Evolutionary conservation across 306 rosid genomes (phyloP).

Genomic region (Dicorynia guianensis): DNA sequence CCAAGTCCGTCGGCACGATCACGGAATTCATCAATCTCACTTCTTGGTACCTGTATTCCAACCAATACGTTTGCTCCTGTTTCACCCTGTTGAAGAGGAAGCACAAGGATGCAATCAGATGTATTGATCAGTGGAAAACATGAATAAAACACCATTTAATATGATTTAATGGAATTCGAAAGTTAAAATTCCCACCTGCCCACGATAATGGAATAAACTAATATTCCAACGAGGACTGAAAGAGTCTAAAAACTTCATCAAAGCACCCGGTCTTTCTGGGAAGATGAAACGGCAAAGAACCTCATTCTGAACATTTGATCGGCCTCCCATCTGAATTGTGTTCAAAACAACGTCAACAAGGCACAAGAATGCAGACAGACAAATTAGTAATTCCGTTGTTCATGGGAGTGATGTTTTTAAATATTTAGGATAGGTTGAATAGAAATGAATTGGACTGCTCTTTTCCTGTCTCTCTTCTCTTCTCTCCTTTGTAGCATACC

Average conservation of each 20-base stretch:
- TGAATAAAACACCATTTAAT: constrained; percentile 2
- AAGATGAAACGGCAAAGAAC: constrained; percentile 86
- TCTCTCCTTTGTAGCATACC: too few species aligned
- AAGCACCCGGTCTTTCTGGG: constrained; percentile 96
- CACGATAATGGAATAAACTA: constrained; percentile 87
- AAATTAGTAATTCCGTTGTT: constrained; percentile 7
- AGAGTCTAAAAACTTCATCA: constrained; percentile 83
- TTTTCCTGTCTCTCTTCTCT: too few species aligned
- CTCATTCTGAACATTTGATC: constrained; percentile 67
- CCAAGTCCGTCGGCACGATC: constrained; percentile 60
- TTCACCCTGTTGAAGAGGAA: constrained; percentile 68
- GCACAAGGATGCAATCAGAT: constrained; percentile 30
- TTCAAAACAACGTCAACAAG: constrained; percentile 40
- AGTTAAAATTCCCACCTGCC: constrained; percentile 56
- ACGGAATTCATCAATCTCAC: constrained; percentile 73
- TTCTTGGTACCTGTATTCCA: constrained; percentile 72
- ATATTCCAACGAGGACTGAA: constrained; percentile 98
- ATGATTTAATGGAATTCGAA: constrained; percentile 6
- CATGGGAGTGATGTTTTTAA: not conserved
- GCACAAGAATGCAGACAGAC: constrained; percentile 16
- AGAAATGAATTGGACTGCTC: too few species aligned
- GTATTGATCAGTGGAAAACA: constrained; percentile 21
- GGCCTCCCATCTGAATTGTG: constrained; percentile 82
- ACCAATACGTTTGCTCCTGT: constrained; percentile 87
- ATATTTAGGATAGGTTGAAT: too few species aligned